A percentile compares a stretch with the other conserved stretches of the same genome.
Evolutionary conservation across 331 rosid genomes (phyloP).

Genomic region (Saraca asoca): DNA sequence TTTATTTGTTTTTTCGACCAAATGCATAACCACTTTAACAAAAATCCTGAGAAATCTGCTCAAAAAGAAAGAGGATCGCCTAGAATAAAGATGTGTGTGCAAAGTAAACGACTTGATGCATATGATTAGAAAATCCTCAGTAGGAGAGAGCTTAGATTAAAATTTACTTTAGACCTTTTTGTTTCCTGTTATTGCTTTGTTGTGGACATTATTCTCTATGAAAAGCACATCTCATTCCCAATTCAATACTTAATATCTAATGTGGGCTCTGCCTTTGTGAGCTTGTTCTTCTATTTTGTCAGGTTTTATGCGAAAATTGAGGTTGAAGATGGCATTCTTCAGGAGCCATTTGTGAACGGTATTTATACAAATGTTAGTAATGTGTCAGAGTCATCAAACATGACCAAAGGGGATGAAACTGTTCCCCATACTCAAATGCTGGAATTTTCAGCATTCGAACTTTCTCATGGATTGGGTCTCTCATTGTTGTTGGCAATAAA

Average conservation of each 20-base stretch:
- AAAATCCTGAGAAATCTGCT: no score
- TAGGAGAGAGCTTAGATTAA: no score
- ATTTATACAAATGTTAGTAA: constrained; percentile 14
- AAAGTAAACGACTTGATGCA: no score
- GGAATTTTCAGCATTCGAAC: constrained; percentile 54
- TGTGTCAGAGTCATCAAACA: constrained; percentile 26
- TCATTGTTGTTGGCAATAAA: constrained; percentile 49
- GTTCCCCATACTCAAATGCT: constrained; percentile 51
- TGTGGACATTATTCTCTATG: constrained; percentile 36
- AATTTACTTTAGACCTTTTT: no score
- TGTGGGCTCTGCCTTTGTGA: constrained; percentile 34
- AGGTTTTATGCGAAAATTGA: constrained; percentile 37
- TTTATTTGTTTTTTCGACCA: no score
- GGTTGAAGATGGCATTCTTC: constrained; percentile 33
- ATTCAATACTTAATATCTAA: constrained; percentile 42
- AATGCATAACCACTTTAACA: no score
- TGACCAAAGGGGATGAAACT: constrained; percentile 36
- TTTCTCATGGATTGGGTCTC: constrained; percentile 54
- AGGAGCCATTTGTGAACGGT: constrained; percentile 57
- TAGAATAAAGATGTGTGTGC: no score
- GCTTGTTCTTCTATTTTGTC: constrained; percentile 39
- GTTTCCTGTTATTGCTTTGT: constrained; percentile 25
- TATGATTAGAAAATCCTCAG: no score
- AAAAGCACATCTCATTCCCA: constrained; percentile 29
- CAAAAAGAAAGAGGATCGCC: no score